Percentiles rank a stretch among this genome's conserved stretches.
Conservation (phyloP, 352 stramenopile genomes). For the Globisporangium nunn region DNA sequence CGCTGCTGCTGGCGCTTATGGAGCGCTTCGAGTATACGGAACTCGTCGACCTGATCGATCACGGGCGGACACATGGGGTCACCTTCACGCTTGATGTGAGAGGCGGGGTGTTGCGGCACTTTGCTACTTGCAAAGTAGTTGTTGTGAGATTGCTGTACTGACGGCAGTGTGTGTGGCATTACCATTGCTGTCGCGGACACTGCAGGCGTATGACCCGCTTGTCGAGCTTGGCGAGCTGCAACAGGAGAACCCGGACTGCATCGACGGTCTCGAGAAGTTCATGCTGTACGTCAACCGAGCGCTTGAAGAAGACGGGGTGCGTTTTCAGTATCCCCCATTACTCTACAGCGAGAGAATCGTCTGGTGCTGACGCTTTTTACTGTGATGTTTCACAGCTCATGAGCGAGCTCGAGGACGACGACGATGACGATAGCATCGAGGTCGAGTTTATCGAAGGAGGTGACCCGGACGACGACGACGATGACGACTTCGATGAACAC, state of each 20-base stretch:
- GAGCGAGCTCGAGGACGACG: conserved; percentile 15
- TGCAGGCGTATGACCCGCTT: conserved; percentile 57
- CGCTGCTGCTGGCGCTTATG: conserved; percentile 44
- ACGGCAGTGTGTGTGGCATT: neutral
- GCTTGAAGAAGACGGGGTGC: conserved; percentile 40
- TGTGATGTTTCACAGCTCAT: conserved; percentile 9
- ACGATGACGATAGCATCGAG: conserved; percentile 24
- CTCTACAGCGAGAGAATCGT: neutral
- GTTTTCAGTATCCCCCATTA: neutral
- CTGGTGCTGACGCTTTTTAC: neutral
- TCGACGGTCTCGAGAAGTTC: conserved; percentile 40
- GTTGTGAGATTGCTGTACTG: neutral
- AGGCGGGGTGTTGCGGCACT: neutral
- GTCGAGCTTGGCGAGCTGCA: conserved; percentile 48
- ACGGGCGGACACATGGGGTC: conserved; percentile 38
- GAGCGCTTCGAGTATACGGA: conserved; percentile 35
- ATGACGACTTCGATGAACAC: conserved; percentile 19
- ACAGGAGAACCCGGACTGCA: conserved; percentile 31
- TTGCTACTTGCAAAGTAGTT: no score
- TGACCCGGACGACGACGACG: conserved; percentile 30
- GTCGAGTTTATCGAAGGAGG: conserved; percentile 19
- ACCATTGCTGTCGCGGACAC: conserved; percentile 5
- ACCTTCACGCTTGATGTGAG: conserved; percentile 47
- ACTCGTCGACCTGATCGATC: conserved; percentile 41
- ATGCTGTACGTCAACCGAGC: conserved; percentile 56